phyloP scores from a whole-genome alignment of 2,329 filamentous ascomycete species.

The Fusarium floridanum region DNA sequence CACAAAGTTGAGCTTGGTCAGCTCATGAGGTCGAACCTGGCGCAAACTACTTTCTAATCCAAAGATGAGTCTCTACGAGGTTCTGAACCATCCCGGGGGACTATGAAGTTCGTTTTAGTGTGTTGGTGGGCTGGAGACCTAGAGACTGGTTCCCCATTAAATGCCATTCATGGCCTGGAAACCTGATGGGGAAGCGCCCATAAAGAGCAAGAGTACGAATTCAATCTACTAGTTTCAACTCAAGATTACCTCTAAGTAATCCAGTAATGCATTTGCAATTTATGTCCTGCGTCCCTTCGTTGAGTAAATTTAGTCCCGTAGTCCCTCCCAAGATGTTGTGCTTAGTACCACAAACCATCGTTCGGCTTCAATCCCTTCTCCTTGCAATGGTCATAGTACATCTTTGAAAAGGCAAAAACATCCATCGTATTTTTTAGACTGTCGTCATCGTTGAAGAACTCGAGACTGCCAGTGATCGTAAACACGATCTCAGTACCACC shows the following conservation, averaged over 20 bases:
- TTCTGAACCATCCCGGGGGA: background rate
- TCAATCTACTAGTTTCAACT: background rate
- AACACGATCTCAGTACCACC: slow-evolving; percentile 44
- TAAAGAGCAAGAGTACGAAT: background rate
- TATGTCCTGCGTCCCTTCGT: background rate
- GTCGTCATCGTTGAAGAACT: slow-evolving; percentile 45
- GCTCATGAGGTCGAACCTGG: background rate
- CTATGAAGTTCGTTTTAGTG: background rate
- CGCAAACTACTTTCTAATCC: background rate
- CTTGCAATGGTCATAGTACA: slow-evolving; percentile 37
- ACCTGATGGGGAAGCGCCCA: background rate
- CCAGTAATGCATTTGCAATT: background rate
- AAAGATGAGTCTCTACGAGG: background rate
- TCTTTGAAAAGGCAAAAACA: slow-evolving; percentile 40
- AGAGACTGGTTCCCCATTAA: too few relatives aligned
- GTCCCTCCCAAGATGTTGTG: too few relatives aligned
- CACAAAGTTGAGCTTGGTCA: background rate
- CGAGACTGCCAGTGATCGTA: slow-evolving; percentile 42
- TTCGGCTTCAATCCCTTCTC: slow-evolving; percentile 34
- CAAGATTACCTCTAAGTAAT: background rate
- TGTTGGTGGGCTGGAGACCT: background rate
- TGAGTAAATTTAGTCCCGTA: background rate
- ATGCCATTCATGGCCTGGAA: background rate
- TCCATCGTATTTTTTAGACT: slow-evolving; percentile 40
- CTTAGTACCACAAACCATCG: slow-evolving; percentile 27